Evolutionary conservation across 2,329 filamentous ascomycete species (phyloP).

Genomic region (Mariannaea elegans): DNA sequence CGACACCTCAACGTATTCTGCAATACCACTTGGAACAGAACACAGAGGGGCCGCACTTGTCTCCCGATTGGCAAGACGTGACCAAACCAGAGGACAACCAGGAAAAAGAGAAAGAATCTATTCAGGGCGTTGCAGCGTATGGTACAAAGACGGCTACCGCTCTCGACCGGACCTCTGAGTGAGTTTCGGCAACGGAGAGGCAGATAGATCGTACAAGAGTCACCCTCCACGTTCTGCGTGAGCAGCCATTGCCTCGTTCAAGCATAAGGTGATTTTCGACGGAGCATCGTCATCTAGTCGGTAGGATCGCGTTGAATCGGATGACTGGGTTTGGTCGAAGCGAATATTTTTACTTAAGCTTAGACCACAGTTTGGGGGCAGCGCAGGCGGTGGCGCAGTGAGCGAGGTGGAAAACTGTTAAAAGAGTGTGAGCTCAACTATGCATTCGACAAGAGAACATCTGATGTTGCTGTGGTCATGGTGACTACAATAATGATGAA

Average conservation of each 20-base stretch:
- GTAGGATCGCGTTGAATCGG: conserved; percentile 29
- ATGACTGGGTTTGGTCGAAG: conserved; percentile 22
- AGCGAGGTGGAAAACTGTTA: conserved; percentile 93
- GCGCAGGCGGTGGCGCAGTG: conserved; percentile 95
- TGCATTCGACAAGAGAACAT: background rate
- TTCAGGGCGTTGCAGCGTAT: conserved; percentile 45
- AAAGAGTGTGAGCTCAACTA: conserved; percentile 27
- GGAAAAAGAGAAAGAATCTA: conserved; percentile 41
- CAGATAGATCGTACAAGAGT: conserved; percentile 39
- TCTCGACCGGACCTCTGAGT: conserved; percentile 28
- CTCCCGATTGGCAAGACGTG: background rate
- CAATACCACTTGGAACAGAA: background rate
- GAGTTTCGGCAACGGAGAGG: conserved; percentile 32
- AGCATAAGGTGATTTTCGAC: conserved; percentile 37
- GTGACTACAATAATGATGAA: conserved; percentile 4
- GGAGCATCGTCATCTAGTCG: conserved; percentile 36
- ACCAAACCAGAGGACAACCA: conserved; percentile 2
- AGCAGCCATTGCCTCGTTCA: conserved; percentile 33
- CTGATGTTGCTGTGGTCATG: conserved; percentile 12
- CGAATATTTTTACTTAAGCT: conserved; percentile 81
- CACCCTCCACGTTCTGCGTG: conserved; percentile 21
- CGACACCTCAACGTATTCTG: background rate
- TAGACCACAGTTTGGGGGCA: conserved; percentile 92
- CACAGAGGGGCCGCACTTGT: background rate
- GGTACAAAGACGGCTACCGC: conserved; percentile 40